Base-by-base conservation (phyloP, 352 stramenopile genomes). In the Pythium myriotylum region DNA sequence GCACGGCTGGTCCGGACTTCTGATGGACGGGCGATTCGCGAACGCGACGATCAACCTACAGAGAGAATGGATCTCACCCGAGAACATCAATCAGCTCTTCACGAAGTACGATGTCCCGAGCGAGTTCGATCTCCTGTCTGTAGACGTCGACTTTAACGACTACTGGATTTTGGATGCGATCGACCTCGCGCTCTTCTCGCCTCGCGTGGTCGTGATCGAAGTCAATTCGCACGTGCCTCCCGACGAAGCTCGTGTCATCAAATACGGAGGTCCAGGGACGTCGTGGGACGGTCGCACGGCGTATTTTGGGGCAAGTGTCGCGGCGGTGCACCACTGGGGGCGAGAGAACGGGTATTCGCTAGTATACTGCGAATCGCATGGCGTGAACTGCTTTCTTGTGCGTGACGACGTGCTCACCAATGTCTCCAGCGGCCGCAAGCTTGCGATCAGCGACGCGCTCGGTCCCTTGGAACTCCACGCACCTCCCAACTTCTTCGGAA, bases 71-170 rank as follows among this genome's bases (percentile, higher is more conserved):
- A 76, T 92, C 56, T 82, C 78, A 4, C 67, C 73, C 4, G 77
- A 82, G 26, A 89, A 92, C 59, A 65, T 90, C 55, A 88, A 86
- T 59, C 26, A 48, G 27, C 65, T 92, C 12, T 77, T 92, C 16
- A 37, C 62, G 33, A 74, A 73, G 53, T 72, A 88, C 53, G 27
- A 45, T 14, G 78, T 90, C 29, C 69, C 73, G 16, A 56, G 35
- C 3, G 67, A 77, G 29, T 72, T 92, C 13, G 82, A 92, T 55
- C 48, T 90, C 27, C 64, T 92, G 39, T 89, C 79, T 2, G 70
- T 92, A 27, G 83, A 90, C 49, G 77, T 91, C 27, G 77, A 91
- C 26, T 92, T 92, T 48, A 91, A 90, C 47, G 81, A 89, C 53
- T 92, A 81, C 57, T 89, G 79, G 79, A 58, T 92, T 50, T 63